Percentiles rank a stretch among this genome's conserved stretches.
phyloP scores from a whole-genome alignment of 1,139 yeast species.

The Pichia sp. region DNA sequence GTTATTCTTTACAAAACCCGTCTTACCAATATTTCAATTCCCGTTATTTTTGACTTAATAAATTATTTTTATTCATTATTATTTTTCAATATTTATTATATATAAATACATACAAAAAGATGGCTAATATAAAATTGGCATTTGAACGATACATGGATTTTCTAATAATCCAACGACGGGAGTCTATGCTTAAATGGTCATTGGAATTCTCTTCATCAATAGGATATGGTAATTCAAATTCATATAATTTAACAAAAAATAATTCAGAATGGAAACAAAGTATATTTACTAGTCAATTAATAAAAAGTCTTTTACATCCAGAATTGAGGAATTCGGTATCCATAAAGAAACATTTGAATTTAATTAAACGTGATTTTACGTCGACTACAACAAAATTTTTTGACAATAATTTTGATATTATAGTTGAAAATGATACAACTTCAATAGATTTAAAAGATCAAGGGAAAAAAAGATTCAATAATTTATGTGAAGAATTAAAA shows the following conservation, averaged over 20 bases:
- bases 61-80: no score
- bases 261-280: not conserved
- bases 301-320: conserved; percentile 1
- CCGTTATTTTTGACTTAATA: not conserved
- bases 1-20: no score
- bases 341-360: conserved; percentile 4
- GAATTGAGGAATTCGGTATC: conserved; percentile 4
- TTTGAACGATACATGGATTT: conserved; percentile 23
- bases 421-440: conserved; percentile 13
- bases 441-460: conserved; percentile 2
- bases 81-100: not conserved
- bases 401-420: conserved; percentile 22
- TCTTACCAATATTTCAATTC: not conserved
- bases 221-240: no score
- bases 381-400: conserved; percentile 20
- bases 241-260: no score
- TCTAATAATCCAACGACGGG: conserved; percentile 21
- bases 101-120: conserved; percentile 3
- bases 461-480: conserved; percentile 6
- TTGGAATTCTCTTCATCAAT: conserved; percentile 8
- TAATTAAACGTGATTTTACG: conserved; percentile 16
- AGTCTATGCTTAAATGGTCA: conserved; percentile 24
- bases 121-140: conserved; percentile 23
- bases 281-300: not conserved
- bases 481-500: conserved; percentile 8